Percentiles rank a stretch among this genome's conserved stretches.
Evolutionary conservation across 352 stramenopile genomes (phyloP).

Genomic region (Globisporangium irregulare): DNA sequence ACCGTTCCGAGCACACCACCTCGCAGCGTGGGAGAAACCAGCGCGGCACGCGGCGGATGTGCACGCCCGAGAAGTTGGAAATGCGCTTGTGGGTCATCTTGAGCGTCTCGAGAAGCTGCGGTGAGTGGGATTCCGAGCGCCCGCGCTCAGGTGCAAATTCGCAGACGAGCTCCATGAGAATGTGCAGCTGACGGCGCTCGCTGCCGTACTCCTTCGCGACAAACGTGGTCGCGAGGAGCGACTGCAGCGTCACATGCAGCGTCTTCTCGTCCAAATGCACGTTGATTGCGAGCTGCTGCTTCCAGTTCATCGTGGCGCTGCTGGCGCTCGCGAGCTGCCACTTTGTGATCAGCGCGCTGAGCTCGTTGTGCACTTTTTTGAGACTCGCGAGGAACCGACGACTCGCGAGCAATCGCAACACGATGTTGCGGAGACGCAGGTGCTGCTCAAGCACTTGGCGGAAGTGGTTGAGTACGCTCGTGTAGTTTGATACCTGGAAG

Average conservation of each 20-base stretch:
- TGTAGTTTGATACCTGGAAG: slow-evolving; percentile 36
- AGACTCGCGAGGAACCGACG: slow-evolving; percentile 40
- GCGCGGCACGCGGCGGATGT: slow-evolving; percentile 46
- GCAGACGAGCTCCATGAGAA: slow-evolving; percentile 55
- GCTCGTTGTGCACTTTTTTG: slow-evolving; percentile 34
- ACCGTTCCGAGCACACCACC: slow-evolving; percentile 44
- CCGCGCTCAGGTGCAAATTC: slow-evolving; percentile 40
- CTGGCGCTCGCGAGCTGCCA: slow-evolving; percentile 26
- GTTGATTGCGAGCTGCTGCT: slow-evolving; percentile 45
- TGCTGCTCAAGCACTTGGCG: slow-evolving; percentile 40
- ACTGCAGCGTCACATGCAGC: slow-evolving; percentile 53
- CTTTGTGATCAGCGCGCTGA: slow-evolving; percentile 34
- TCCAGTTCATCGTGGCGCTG: slow-evolving; percentile 40
- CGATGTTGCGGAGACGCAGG: slow-evolving; percentile 32
- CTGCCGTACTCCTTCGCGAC: slow-evolving; percentile 48
- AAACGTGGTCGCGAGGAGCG: slow-evolving; percentile 52
- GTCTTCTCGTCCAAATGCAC: slow-evolving; percentile 52
- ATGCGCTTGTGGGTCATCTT: slow-evolving; percentile 62
- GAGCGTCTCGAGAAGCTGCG: slow-evolving; percentile 54
- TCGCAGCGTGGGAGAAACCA: slow-evolving; percentile 56
- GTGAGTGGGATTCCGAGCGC: slow-evolving; percentile 31
- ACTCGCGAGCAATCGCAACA: slow-evolving; percentile 36
- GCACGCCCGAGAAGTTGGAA: slow-evolving; percentile 43
- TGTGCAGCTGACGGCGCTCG: slow-evolving; percentile 48
- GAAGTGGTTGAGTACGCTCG: slow-evolving; percentile 46